Evolutionary conservation across 2,329 filamentous ascomycete genomes (phyloP), one percentile per base, ranked within the genome.

Genomic region (Exophiala xenobiotica): DNA sequence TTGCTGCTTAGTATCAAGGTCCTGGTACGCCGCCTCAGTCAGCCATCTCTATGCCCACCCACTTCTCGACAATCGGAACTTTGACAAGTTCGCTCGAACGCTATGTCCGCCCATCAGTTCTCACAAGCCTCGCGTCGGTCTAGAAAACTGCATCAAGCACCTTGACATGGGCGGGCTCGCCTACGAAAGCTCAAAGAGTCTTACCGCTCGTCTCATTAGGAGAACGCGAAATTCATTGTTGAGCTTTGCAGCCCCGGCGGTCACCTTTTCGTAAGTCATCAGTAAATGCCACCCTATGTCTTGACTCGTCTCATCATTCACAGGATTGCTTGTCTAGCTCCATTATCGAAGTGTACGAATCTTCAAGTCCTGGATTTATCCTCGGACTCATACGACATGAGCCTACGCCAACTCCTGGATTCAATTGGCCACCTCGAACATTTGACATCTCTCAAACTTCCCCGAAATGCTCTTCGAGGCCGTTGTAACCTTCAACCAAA

Each of bases 141-240:
- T 71, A 44, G 73, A 74, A 11, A 64, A 68, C 31, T 60, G 75
- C 16, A 74, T 85, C 11, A 74, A 73, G 27, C 63, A 67, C 8
- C 68, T 85, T 29, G 72, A 83, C 60, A 71, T 85, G 65, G 71
- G 72, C 8, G 59, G 65, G 33, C 74, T 85, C 12, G 79, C 83
- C 2, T 80, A 85, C 59, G 77, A 83, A 58, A 78, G 78, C 54
- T 77, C 72, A 49, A 81, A 79, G 58, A 79, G 78, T 43, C 65
- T 75, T 7, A 84, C 81, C 0, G 78, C 80, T 16, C 74, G 80
- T 24, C 65, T 85, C 6, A 67, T 85, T 2, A 73, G 77, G 19
- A 70, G 78, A 43, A 74, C 78, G 1, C 82, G 79, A 54, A 64
- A 67, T 4, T 74, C 69, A 1, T 63, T 85, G 14, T 70, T 77